These are phyloP conservation scores for Atkinsonella texensis DNA, from an alignment of 2,329 filamentous ascomycete species.

Conservation along the genomic window DNA sequence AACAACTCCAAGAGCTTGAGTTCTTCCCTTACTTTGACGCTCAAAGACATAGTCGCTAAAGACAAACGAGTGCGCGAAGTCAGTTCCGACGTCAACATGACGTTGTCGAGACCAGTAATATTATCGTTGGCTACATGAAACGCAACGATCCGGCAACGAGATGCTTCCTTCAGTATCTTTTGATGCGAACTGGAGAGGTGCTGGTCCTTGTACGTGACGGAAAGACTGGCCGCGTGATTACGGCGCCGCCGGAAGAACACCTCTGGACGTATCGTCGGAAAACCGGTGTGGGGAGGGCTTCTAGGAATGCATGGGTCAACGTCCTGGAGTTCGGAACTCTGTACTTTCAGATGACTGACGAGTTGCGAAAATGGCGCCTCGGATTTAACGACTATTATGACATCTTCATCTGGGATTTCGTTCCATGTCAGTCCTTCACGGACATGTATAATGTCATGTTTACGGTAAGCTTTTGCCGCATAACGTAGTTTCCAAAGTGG, in stretches of 20 bases:
- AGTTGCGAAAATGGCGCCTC: slow-evolving; percentile 15
- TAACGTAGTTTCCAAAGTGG: no score
- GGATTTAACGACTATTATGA: slow-evolving; percentile 18
- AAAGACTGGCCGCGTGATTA: slow-evolving; percentile 18
- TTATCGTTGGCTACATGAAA: slow-evolving; percentile 18
- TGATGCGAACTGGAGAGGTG: slow-evolving; percentile 15
- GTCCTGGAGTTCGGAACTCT: slow-evolving; percentile 13
- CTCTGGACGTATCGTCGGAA: slow-evolving; percentile 17
- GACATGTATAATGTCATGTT: slow-evolving; percentile 12
- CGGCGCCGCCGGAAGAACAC: slow-evolving; percentile 13
- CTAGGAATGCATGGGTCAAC: slow-evolving; percentile 16
- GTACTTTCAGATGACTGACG: slow-evolving; percentile 14
- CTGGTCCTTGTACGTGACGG: slow-evolving; percentile 17
- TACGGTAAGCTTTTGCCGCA: slow-evolving; percentile 5
- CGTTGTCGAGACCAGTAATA: slow-evolving; percentile 16
- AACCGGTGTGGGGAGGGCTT: slow-evolving; percentile 14
- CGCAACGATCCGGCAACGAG: slow-evolving; percentile 15
- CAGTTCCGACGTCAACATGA: slow-evolving; percentile 13
- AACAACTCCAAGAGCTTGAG: slow-evolving; percentile 15
- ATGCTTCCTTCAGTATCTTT: slow-evolving; percentile 17
- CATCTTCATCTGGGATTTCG: slow-evolving; percentile 18
- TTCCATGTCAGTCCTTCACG: slow-evolving; percentile 9
- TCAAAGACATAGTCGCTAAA: slow-evolving; percentile 8
- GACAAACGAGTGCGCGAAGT: slow-evolving; percentile 12
- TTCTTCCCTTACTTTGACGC: slow-evolving; percentile 18